Evolutionary conservation across 2,329 filamentous ascomycete species (phyloP), one percentile per base, ranked within the genome.

Genomic region (Exophiala mesophila): DNA sequence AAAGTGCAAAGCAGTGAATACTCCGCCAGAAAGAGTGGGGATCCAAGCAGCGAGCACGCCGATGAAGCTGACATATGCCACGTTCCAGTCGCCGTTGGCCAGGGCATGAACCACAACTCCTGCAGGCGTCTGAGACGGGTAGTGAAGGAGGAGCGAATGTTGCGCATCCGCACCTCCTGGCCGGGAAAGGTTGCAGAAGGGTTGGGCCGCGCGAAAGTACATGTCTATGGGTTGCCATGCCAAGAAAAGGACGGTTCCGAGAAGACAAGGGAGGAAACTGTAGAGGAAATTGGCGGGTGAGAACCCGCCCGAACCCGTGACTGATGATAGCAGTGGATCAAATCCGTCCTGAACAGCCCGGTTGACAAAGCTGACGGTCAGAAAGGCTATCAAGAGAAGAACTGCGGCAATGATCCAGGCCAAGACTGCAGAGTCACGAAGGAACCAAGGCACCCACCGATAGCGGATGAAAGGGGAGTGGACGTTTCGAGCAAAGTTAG

Each of bases 261-360:
- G 71, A 3, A 80, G 44, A 0, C 72, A 66, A 0, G 79, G 79
- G 15, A 83, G 59, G 52, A 83, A 82, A 51, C 74, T 78, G 67
- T 88, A 96, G 37, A 95, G 67, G 65, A 96, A 96, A 63, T 95
- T 88, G 36, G 88, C 86, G 1, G 85, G 72, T 1, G 87, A 94
- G 63, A 94, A 96, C 13, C 83, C 85, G 18, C 69, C 70, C 0
- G 65, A 57, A 3, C 74, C 68, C 1, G 86, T 78, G 2, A 71
- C 68, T 0, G 82, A 79, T 7, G 72, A 67, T 1, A 95, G 68
- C 5, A 73, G 68, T 2, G 89, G 88, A 5, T 73, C 62, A 61
- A 94, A 96, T 6, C 88, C 89, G 5, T 71, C 61, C 26, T 75
- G 66, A 20, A 94, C 72, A 8, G 77, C 74, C 6, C 73, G 69